Percentiles rank a stretch among this genome's conserved stretches.
Evolutionary conservation across 2,329 filamentous ascomycete species (phyloP).

Genomic region (Hypomyces rosellus): DNA sequence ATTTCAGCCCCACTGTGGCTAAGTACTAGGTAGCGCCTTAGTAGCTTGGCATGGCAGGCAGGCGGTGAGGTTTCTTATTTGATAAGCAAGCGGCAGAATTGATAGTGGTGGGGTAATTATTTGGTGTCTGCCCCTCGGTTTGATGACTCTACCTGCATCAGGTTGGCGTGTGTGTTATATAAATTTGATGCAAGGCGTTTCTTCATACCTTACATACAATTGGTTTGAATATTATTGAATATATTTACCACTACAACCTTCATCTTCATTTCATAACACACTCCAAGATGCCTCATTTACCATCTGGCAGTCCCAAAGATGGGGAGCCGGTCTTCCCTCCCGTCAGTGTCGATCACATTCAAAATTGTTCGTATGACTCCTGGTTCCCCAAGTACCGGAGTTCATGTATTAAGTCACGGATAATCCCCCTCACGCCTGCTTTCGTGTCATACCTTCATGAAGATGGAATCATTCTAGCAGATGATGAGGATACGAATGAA

Average conservation of each 20-base stretch:
- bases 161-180: not conserved
- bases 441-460: conserved; percentile 85
- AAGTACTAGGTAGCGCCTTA: not conserved
- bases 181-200: not conserved
- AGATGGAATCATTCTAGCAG: conserved; percentile 84
- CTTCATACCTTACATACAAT: not conserved
- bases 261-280: not conserved
- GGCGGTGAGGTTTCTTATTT: conserved; percentile 17
- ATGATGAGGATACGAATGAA: conserved; percentile 52
- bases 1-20: not conserved
- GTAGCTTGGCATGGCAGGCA: not conserved
- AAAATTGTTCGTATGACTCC: conserved; percentile 88
- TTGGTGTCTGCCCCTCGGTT: not conserved
- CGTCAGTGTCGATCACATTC: conserved; percentile 76
- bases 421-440: conserved; percentile 66
- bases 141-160: not conserved
- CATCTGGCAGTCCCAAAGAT: conserved; percentile 15
- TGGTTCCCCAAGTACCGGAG: conserved; percentile 85
- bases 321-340: conserved; percentile 65
- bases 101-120: conserved; percentile 8
- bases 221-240: too few species aligned
- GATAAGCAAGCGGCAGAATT: conserved; percentile 21
- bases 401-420: conserved; percentile 76
- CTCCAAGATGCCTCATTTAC: conserved; percentile 30
- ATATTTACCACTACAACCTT: not conserved